Base-by-base conservation (phyloP, 345 rosid genomes). In the Eucalyptus pauciflora region DNA sequence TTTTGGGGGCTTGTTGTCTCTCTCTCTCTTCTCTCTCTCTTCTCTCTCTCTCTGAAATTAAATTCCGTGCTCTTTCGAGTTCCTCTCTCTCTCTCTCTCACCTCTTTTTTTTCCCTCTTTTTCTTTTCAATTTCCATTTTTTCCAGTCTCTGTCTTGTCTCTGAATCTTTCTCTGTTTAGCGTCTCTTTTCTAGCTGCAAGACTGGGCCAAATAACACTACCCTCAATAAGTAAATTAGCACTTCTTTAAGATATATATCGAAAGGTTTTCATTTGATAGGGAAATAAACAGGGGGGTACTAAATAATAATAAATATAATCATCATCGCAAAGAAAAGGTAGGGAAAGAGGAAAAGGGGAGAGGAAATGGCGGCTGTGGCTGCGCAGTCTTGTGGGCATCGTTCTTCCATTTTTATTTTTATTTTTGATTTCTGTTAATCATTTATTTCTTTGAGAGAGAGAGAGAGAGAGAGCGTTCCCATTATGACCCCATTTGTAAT, bases 301-400 rank as follows among this genome's bases (percentile, higher is more conserved):
- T 56, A 24, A 56, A 56, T 56, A 56, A 56, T 56, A 5, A 56
- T 56, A 56, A 24, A 56, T 56, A 56, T 56, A 24, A 62, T 62
- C 69, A 60, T 60, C 69, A 12, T 27, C 69, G 12, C 88, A 87
- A 49, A 25, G 50, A 62, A 87, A 76, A 87, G 46, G 60, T 88
- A 1, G 71, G 71, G 86, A 69, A 10, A n/a, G 18, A 7, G 13
- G 6, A 37, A 37, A 20, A 69, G 67, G 50, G 48, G 9, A 56
- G 93, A 88, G 93, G 88, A 93, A 94, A 94, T 93, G 96, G 96
- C 97, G 97, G 97, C 96, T 94, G 12, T 90, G 95, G 92, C 95
- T 95, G 95, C 95, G 95, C 94, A 89, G 93, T 92, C 88, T 89
- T 88, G 91, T 86, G 87, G 62, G 87, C 48, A 76, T 49, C 85